A percentile compares a stretch with the other conserved stretches of the same genome.
Conservation (phyloP, 345 rosid species). For the Theobroma cacao region DNA sequence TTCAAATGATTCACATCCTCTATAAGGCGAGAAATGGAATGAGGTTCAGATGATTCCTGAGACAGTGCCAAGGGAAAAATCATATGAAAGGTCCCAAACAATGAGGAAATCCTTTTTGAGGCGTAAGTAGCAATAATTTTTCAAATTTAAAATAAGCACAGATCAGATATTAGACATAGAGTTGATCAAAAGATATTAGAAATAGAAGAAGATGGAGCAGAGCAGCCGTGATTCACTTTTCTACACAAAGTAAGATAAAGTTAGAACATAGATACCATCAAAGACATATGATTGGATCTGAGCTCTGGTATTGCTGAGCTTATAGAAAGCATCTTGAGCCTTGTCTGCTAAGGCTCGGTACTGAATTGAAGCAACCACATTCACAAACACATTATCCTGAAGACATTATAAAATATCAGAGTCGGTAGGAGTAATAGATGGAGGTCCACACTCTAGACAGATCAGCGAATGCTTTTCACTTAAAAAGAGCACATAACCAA, state of each 20-base stretch:
- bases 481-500: not conserved
- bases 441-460: not conserved
- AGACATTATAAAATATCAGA: not conserved
- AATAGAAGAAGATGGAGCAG: not conserved
- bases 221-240: not conserved
- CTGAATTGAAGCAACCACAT: conserved; percentile 53
- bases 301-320: conserved; percentile 48
- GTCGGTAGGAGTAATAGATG: not conserved
- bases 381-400: conserved; percentile 61
- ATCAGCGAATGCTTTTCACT: not conserved
- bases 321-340: conserved; percentile 55
- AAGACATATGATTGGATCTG: conserved; percentile 58
- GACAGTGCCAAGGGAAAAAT: not conserved
- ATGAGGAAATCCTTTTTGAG: not conserved
- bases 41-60: not conserved
- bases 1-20: no score
- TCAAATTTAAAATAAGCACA: not conserved
- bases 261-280: conserved; percentile 32
- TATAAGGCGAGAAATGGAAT: not conserved
- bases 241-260: not conserved
- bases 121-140: not conserved
- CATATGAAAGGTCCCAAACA: not conserved
- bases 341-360: conserved; percentile 46
- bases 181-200: no score
- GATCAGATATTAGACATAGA: not conserved